These are phyloP conservation scores for Polygonum maritimum DNA, from an alignment of 148 eudicot species.

Conservation along the genomic window DNA sequence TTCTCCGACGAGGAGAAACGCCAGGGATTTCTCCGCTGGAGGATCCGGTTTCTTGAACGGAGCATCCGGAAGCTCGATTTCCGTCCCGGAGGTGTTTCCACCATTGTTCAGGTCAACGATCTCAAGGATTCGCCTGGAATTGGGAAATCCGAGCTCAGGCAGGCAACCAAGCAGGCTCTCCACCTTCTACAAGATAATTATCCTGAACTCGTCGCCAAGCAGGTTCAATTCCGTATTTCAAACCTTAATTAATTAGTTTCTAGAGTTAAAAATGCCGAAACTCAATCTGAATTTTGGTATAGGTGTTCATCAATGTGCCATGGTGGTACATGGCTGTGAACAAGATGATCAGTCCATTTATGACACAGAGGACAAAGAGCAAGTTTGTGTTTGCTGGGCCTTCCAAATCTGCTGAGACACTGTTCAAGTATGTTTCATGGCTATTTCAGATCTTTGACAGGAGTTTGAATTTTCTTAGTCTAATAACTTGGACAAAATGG, in stretches of 20 bases:
- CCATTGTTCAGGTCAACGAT: slow-evolving; percentile 60
- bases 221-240: slow-evolving; percentile 21
- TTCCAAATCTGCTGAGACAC: slow-evolving; percentile 53
- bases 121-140: slow-evolving; percentile 67
- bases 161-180: slow-evolving; percentile 30
- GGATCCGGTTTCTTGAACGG: slow-evolving; percentile 54
- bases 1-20: slow-evolving; percentile 65
- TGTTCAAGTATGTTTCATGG: slow-evolving; percentile 43
- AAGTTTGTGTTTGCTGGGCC: slow-evolving; percentile 75
- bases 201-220: slow-evolving; percentile 78
- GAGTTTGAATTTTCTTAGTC: not conserved
- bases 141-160: slow-evolving; percentile 48
- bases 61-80: slow-evolving; percentile 60
- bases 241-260: too few relatives aligned
- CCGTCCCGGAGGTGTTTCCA: slow-evolving; percentile 45
- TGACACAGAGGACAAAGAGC: slow-evolving; percentile 77
- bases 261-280: too few relatives aligned
- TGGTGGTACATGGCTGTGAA: slow-evolving; percentile 79
- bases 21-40: slow-evolving; percentile 42
- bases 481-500: not conserved
- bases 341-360: slow-evolving; percentile 42
- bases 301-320: slow-evolving; percentile 79
- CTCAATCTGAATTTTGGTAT: not conserved
- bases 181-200: slow-evolving; percentile 65
- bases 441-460: too few relatives aligned